Base-by-base conservation (phyloP, 2,329 filamentous ascomycete genomes). In the Pseudomassariella vexata region DNA sequence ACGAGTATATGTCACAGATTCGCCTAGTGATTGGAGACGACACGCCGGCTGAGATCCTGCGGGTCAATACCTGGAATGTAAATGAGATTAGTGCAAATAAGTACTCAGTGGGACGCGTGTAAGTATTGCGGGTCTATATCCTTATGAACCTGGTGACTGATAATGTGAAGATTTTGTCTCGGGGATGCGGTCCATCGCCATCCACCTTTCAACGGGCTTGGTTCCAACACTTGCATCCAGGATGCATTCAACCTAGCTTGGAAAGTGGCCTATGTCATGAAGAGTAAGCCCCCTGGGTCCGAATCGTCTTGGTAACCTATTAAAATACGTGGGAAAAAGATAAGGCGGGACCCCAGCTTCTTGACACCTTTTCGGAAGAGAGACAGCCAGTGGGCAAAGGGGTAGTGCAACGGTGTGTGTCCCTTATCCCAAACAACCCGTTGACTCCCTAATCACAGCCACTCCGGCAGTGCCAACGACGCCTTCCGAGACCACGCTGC, bases 11-110 rank as follows among this genome's bases (percentile, higher is more conserved):
- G 9, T 45, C 57, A 24, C 53, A 60, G 6, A 49, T 71, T 12
- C 56, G 56, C 12, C 53, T 68, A 18, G 56, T 66, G 5, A 66
- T 77, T 28, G 72, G 72, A 0, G 68, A 75, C 40, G 60, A 67
- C 20, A 56, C 57, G 0, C 51, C 59, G 1, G 56, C 67, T 3
- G 62, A 77, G 45, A 63, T 79, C 28, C 34, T 76, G n/a, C 54
- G 65, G 32, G 50, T 75, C 5, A 67, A 68, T 7, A 71, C 68
- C 41, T 82, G 77, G 77, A 60, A 57, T 32, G 70, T 81, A 44
- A 78, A 79, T 41, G 76, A 81, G 49, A 73, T 61, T 5, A 69
- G 78, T 1, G 77, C 76, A 0, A 68, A 77, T 47, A 53, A 59
- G 9, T 81, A 78, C 41, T 68, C 62, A 0, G 51, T 65, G 5